Percentiles rank a stretch among this genome's conserved stretches.
phyloP scores from a whole-genome alignment of 2,329 filamentous ascomycete genomes.

The Diplodia sapinea region DNA sequence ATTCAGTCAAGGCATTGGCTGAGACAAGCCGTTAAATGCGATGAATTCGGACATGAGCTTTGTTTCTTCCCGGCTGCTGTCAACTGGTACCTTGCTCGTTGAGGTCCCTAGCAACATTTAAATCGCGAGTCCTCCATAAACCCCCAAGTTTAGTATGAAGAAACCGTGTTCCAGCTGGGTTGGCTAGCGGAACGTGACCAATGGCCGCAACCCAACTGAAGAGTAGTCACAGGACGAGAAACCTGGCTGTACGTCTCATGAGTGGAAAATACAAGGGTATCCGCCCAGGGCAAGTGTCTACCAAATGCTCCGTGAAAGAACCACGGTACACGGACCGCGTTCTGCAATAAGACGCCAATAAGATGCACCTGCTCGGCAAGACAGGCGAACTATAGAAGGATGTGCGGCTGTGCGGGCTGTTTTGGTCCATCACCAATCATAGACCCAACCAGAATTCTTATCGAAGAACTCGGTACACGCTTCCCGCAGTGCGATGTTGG shows the following conservation, averaged over 20 bases:
- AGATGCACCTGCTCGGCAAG: slow-evolving; percentile 4
- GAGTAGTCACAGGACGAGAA: not conserved
- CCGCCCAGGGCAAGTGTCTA: slow-evolving; percentile 1
- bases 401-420: not conserved
- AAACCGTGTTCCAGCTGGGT: not conserved
- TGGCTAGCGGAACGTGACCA: not conserved
- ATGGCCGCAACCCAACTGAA: not conserved
- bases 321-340: not conserved
- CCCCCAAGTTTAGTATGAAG: not conserved
- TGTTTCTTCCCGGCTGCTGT: not conserved
- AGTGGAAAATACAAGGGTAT: slow-evolving; percentile 18
- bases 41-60: not conserved
- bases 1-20: too few species aligned
- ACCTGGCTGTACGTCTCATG: slow-evolving; percentile 3
- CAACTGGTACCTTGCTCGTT: too few species aligned
- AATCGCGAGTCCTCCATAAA: not conserved
- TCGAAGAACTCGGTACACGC: slow-evolving; percentile 86
- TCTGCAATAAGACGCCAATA: slow-evolving; percentile 13
- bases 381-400: not conserved
- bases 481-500: slow-evolving; percentile 80
- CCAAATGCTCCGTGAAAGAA: not conserved
- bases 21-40: too few species aligned
- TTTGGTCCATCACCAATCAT: slow-evolving; percentile 70
- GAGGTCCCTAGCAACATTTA: not conserved
- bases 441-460: slow-evolving; percentile 83